Evolutionary conservation across 257 asterid species (phyloP).

Genomic region (Solanum bulbocastanum): DNA sequence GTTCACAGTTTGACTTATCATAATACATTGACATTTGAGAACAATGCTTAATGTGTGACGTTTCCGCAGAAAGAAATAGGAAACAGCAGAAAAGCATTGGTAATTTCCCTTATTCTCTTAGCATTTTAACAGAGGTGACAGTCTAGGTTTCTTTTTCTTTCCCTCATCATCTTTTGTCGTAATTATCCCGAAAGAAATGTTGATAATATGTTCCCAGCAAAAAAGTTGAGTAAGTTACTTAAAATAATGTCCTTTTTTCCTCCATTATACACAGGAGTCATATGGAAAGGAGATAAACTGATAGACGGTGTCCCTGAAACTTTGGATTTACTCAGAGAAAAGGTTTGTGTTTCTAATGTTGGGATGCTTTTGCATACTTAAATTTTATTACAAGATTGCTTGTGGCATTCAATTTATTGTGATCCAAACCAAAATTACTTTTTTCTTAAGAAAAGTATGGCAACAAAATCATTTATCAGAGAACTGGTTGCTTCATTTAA

Average conservation of each 20-base stretch:
- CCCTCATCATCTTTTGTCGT: background rate
- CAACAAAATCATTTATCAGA: background rate
- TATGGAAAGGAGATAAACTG: constrained; percentile 95
- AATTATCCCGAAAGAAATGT: background rate
- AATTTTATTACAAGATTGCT: background rate
- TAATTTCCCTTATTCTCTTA: no score
- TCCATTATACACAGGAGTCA: constrained; percentile 54
- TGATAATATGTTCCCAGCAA: background rate
- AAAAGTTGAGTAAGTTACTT: background rate
- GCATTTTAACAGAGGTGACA: background rate
- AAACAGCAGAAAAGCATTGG: no score
- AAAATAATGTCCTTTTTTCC: background rate
- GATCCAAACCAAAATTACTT: background rate
- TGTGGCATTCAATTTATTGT: background rate
- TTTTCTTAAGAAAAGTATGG: background rate
- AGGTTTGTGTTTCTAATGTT: constrained; percentile 35
- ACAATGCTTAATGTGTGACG: no score
- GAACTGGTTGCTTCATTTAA: background rate
- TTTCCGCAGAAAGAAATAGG: no score
- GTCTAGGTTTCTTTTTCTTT: background rate
- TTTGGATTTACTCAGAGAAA: constrained; percentile 85
- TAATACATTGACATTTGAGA: no score
- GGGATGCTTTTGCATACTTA: background rate
- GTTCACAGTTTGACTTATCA: no score
- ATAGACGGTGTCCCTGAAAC: constrained; percentile 99